Base-by-base conservation (phyloP, 208 protist genomes). In the Endotrypanum monterogeii region DNA sequence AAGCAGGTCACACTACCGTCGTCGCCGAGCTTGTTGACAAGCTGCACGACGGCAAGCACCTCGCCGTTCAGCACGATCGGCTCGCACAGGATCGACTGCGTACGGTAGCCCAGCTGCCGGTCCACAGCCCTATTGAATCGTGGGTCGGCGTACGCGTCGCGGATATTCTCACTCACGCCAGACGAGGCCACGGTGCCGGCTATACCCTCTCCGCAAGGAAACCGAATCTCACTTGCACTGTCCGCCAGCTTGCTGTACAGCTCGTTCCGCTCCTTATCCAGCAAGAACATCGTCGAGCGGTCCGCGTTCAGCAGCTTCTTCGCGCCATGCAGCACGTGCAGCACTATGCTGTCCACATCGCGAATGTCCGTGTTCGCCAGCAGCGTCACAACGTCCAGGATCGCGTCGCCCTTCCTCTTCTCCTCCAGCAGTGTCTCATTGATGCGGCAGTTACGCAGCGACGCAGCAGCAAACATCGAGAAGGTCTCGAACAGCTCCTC, bases 191-290 rank as follows among this genome's bases (percentile, higher is more conserved):
- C 88, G 2, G 73, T 84, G 48, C 92, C 92, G 65, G 87, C 88
- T 67, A 96, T 96, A 62, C 92, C 90, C 51, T 92, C 73, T 14
- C 86, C 85, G 25, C 69, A 84, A n/a, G 90, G 79, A 76, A 94
- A 92, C 37, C 90, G 87, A 67, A 94, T 94, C 80, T 94, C 89
- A 52, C 76, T 85, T 56, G 85, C 82, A 60, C 83, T 91, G 71
- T 94, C 88, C 41, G 91, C 91, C 32, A 96, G 75, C 32, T 78
- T 73, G 57, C 86, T 91, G 84, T 91, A 94, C 78, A 94, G 70
- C 69, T 94, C 87, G 70, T 94, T 94, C 65, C 86, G 89, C 81
- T 94, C 89, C 80, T 94, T 92, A 79, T 94, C 89, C 35, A 94
- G 50, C 58, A 94, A 66, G 70, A 94, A 94, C 77, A 94, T 74